A percentile compares a stretch with the other conserved stretches of the same genome.
Evolutionary conservation across 768 basidiomycete species (phyloP).

Genomic region (Tulasnella sp.): DNA sequence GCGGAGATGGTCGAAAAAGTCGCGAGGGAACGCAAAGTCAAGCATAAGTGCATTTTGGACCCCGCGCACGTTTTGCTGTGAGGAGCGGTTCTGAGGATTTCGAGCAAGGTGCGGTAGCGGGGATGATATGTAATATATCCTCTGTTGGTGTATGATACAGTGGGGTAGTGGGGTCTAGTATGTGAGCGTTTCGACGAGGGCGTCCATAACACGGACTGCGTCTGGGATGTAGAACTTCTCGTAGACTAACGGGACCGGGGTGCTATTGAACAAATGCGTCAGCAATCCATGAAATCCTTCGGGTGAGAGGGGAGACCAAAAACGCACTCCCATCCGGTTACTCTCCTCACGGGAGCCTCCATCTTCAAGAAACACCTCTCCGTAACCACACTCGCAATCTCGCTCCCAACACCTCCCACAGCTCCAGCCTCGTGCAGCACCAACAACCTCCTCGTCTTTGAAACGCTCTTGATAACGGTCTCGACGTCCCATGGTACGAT

Average conservation of each 20-base stretch:
- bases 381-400: slow-evolving; percentile 86
- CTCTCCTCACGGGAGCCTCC: slow-evolving; percentile 74
- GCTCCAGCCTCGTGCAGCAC: slow-evolving; percentile 88
- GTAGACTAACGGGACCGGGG: slow-evolving; percentile 72
- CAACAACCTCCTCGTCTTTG: slow-evolving; percentile 71
- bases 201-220: slow-evolving; percentile 69
- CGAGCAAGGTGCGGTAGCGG: neutral
- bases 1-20: slow-evolving; percentile 57
- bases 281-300: neutral
- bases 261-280: slow-evolving; percentile 31
- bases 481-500: slow-evolving; percentile 85
- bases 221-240: slow-evolving; percentile 94
- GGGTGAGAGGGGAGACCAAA: slow-evolving; percentile 1
- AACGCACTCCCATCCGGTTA: slow-evolving; percentile 92
- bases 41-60: slow-evolving; percentile 29
- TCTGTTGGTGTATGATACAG: neutral
- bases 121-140: neutral
- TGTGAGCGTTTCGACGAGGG: slow-evolving; percentile 66
- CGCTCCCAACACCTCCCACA: slow-evolving; percentile 79
- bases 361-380: slow-evolving; percentile 80
- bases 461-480: slow-evolving; percentile 69
- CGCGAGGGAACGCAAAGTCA: slow-evolving; percentile 57
- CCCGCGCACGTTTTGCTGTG: slow-evolving; percentile 24
- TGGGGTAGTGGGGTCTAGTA: slow-evolving; percentile 26
- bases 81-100: neutral